A percentile compares a stretch with the other conserved stretches of the same genome.
phyloP scores from a whole-genome alignment of 805 yeast genomes.

The Lipomyces lipofer region DNA sequence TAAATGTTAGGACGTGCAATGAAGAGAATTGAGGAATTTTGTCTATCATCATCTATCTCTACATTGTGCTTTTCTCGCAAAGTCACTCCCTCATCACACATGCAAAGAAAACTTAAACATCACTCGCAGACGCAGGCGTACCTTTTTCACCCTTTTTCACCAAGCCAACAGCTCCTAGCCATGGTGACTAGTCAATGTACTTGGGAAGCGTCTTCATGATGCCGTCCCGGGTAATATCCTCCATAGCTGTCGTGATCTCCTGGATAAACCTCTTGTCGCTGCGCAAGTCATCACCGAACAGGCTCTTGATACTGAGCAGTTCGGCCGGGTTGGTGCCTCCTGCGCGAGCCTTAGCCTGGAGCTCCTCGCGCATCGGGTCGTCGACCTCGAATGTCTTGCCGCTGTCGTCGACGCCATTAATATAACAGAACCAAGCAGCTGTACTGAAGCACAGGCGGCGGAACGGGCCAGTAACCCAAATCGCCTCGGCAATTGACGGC shows the following conservation, averaged over 20 bases:
- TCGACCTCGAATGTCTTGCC: slow-evolving; percentile 2
- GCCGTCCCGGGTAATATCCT: slow-evolving; percentile 3
- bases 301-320: slow-evolving; percentile 3
- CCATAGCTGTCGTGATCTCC: slow-evolving; percentile 4
- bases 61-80: not conserved
- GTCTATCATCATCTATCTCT: slow-evolving; percentile 1
- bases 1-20: not conserved
- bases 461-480: slow-evolving; percentile 5
- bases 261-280: slow-evolving; percentile 2
- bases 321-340: slow-evolving; percentile 6
- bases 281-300: slow-evolving; percentile 4
- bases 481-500: slow-evolving; percentile 5
- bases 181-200: slow-evolving; percentile 1
- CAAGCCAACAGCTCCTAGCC: slow-evolving; percentile 4
- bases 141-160: slow-evolving; percentile 2
- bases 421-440: slow-evolving; percentile 4
- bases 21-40: not conserved
- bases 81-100: slow-evolving; percentile 1
- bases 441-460: slow-evolving; percentile 5
- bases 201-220: slow-evolving; percentile 4
- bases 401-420: slow-evolving; percentile 3
- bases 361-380: slow-evolving; percentile 6
- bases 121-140: slow-evolving; percentile 1
- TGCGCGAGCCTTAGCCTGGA: slow-evolving; percentile 3
- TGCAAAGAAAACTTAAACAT: not conserved